A percentile compares a stretch with the other conserved stretches of the same genome.
Evolutionary conservation across 176 grass and related monocot species (phyloP).

Genomic region (Avena atlantica): DNA sequence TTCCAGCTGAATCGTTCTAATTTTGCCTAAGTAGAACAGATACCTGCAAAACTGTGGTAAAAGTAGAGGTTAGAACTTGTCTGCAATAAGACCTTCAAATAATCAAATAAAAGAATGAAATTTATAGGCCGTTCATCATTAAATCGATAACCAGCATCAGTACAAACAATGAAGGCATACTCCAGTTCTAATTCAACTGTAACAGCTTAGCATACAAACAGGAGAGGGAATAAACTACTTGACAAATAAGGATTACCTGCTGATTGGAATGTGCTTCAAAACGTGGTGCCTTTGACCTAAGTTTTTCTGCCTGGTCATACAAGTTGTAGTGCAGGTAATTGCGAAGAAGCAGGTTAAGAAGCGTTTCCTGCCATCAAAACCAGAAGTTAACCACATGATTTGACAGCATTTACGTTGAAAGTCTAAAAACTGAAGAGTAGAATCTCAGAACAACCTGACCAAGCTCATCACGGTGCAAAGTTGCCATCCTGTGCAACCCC

Average conservation of each 20-base stretch:
- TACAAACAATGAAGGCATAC: constrained; percentile 15
- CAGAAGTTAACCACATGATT: constrained; percentile 13
- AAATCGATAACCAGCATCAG: not conserved
- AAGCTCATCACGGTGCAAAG: constrained; percentile 81
- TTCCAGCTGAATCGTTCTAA: constrained; percentile 90
- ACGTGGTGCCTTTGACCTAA: constrained; percentile 89
- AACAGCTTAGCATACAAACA: not conserved
- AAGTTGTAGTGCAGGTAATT: constrained; percentile 98
- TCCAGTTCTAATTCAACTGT: not conserved
- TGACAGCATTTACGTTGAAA: not conserved
- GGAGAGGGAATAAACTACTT: constrained; percentile 28
- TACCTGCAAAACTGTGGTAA: constrained; percentile 78
- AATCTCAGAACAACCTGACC: constrained; percentile 69
- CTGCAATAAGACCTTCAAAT: not conserved
- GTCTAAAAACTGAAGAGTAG: not conserved
- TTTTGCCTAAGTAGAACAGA: constrained; percentile 89
- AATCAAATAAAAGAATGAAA: constrained; percentile 1
- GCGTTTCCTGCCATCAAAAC: constrained; percentile 59
- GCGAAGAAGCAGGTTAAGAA: constrained; percentile 95
- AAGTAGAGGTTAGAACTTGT: constrained; percentile 32
- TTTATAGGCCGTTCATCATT: not conserved
- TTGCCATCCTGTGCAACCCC: constrained; percentile 79
- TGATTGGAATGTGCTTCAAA: constrained; percentile 98
- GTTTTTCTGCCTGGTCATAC: constrained; percentile 90
- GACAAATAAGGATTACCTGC: constrained; percentile 56